Base-by-base conservation (phyloP, 2,329 filamentous ascomycete genomes). In the Gyromitra esculenta region DNA sequence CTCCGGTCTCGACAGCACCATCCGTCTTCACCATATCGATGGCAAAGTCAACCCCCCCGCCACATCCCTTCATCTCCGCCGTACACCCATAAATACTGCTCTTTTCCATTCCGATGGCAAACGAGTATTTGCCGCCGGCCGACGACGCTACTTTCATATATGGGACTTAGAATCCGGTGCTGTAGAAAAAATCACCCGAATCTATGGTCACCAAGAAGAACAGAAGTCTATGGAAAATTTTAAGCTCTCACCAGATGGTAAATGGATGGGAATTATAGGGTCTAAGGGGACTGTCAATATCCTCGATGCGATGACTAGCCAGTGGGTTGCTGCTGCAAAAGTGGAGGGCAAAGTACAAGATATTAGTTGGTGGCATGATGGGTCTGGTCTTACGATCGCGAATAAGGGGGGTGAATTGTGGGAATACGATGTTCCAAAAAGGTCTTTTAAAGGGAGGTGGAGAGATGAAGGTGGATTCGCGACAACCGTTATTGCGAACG, bases 211-310 rank as follows among this genome's bases (percentile, higher is more conserved):
- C 71, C 93, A 97, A 83, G 78, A 79, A 45, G 76, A 79, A 21
- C 94, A 97, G 83, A 91, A 90, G 81, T 91, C 89, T 52, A 97
- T 97, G 93, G 96, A 98, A 83, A 87, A 87, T 39, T 97, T 99
- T 87, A 92, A 91, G 81, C 85, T 96, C 35, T 96, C 92, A 59
- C 94, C 96, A 0, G 93, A 93, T 81, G 95, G 95, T 0, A 88
- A 89, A 60, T 94, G 94, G 84, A 91, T 99, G 86, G 96, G 91
- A 9, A 85, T 99, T 3, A 87, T 93, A 15, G 93, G 93, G 15
- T 91, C 92, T 0, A 89, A 90, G 1, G 96, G 96, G 80, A 87
- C 93, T 69, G 88, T 99, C 84, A 97, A 97, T 83, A 86, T 99
- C 31, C 85, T 99, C 35, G 91, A 91, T 84, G 90, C 91, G 0